Evolutionary conservation across 768 basidiomycete genomes (phyloP).

Genomic region (Glaciozyma antarctica): DNA sequence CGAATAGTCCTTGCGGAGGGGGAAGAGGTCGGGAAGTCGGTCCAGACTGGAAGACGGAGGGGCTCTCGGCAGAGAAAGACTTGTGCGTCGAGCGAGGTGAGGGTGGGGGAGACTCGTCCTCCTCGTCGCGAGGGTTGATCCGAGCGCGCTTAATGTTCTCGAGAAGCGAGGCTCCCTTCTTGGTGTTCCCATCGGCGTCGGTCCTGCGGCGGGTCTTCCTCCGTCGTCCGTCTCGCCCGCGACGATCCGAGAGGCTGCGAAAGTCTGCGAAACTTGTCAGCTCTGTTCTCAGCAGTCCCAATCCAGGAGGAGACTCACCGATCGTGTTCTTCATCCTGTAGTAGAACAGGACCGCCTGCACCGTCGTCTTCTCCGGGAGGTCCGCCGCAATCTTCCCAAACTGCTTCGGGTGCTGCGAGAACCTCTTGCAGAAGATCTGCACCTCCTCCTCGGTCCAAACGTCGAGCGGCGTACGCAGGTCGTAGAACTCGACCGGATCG

Average conservation of each 20-base stretch:
- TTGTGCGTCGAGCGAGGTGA: background rate
- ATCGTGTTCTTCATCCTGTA: conserved; percentile 91
- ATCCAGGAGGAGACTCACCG: background rate
- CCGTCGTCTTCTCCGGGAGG: conserved; percentile 71
- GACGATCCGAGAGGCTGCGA: conserved; percentile 59
- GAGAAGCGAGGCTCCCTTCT: conserved; percentile 70
- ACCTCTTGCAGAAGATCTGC: conserved; percentile 65
- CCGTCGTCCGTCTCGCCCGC: conserved; percentile 50
- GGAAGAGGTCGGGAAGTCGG: background rate
- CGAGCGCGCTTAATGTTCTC: conserved; percentile 52
- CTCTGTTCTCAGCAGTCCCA: too few relatives aligned
- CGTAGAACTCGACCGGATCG: conserved; percentile 68
- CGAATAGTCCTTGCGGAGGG: conserved; percentile 3
- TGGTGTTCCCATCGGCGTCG: conserved; percentile 49
- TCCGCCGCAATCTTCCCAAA: conserved; percentile 81
- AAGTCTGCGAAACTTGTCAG: conserved; percentile 47
- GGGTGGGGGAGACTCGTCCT: conserved; percentile 21
- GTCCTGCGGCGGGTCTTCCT: conserved; percentile 47
- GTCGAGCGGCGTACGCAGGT: conserved; percentile 40
- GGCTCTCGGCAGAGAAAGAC: background rate
- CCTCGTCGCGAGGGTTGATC: conserved; percentile 24
- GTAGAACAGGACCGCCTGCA: conserved; percentile 86
- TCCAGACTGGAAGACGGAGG: conserved; percentile 4
- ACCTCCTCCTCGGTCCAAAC: conserved; percentile 86
- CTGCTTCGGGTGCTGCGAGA: conserved; percentile 78